Evolutionary conservation across 495 filamentous ascomycete genomes (phyloP), one percentile per base, ranked within the genome.

Genomic region (Penicillium pancosmium): DNA sequence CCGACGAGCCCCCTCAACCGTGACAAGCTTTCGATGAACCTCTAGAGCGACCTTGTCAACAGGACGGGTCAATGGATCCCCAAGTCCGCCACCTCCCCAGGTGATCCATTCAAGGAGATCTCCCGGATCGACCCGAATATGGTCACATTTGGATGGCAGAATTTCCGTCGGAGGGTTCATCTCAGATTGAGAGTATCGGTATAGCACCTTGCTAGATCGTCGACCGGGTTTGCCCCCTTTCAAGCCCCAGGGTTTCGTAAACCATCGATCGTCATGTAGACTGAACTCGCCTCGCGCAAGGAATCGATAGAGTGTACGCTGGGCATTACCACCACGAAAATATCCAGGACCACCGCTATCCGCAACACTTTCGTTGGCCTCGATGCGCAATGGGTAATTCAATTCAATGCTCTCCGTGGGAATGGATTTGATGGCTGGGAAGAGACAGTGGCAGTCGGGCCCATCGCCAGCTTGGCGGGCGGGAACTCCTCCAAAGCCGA

Each of bases 101-200:
- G 80, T 82, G 15, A 80, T 66, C 78, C 79, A 82, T 60, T 81
- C 80, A 4, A 82, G 73, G 0, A 82, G 67, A 59, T 82, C 80
- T 5, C 73, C 78, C 8, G 71, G 71, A 21, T 79, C 70, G 3
- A 82, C 78, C 19, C 71, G 71, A 38, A 82, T 66, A 54, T 81
- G 77, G 60, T 82, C 80, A 50, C 76, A 78, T 59, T 82, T 82
- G 19, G 73, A 76, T 8, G 74, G 72, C 9, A 78, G 56, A 13
- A 71, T 62, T 31, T 71, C 66, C 2, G 66, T 55, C 6, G 68
- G 59, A 6, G 69, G 74, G 5, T 60, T 61, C 2, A 63, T 59
- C 3, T 59, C 54, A 38, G 73, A 73, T 21, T 66, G 48, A 3
- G 78, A 76, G 35, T 74, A 70, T 9, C 72, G 62, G 47, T 79